These are phyloP conservation scores for Pyrus bretschneideri DNA, from an alignment of 306 rosid species.

Conservation along the genomic window DNA sequence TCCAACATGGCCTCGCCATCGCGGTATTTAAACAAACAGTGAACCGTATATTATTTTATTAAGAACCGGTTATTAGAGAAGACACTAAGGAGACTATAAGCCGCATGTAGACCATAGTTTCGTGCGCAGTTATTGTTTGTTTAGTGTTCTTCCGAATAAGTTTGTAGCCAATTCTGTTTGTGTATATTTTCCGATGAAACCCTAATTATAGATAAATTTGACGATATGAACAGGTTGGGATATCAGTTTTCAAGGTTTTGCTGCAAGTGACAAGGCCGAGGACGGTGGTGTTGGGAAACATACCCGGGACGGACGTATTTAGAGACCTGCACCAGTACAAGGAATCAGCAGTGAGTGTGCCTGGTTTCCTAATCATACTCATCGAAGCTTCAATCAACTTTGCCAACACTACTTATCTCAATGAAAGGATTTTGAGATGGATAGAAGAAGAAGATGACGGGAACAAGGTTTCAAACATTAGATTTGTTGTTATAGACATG, in stretches of 20 bases:
- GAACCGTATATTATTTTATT: not conserved
- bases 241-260: conserved; percentile 71
- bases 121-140: not conserved
- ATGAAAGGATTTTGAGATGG: conserved; percentile 89
- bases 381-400: conserved; percentile 95
- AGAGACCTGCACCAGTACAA: conserved; percentile 74
- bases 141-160: not conserved
- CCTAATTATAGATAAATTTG: not conserved
- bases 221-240: conserved; percentile 49
- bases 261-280: conserved; percentile 84
- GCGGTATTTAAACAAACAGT: conserved; percentile 48
- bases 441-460: conserved; percentile 55
- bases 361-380: conserved; percentile 77
- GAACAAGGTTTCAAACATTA: conserved; percentile 40
- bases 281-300: conserved; percentile 77
- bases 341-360: conserved; percentile 48
- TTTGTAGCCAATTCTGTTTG: not conserved
- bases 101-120: not conserved
- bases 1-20: conserved; percentile 74
- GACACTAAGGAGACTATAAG: not conserved
- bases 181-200: not conserved
- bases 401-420: conserved; percentile 78
- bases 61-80: not conserved
- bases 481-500: conserved; percentile 56
- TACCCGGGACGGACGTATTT: conserved; percentile 71